Evolutionary conservation across 371 early-diverging fungal species (phyloP).

Genomic region (Mortierella sp.): DNA sequence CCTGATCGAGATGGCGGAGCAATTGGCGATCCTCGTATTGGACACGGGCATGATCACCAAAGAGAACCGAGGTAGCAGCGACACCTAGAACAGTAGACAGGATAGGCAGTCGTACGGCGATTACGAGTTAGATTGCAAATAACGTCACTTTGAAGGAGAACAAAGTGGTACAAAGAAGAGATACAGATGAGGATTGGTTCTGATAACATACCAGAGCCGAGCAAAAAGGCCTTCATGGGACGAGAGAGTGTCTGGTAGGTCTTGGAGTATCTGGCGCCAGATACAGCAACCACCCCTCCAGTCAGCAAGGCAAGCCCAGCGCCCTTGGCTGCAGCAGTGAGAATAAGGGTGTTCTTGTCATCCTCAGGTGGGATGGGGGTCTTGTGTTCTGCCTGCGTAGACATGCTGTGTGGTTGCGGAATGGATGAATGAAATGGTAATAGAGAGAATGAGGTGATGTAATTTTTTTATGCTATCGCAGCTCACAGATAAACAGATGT

Average conservation of each 20-base stretch:
- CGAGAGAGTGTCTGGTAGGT: slow-evolving; percentile 42
- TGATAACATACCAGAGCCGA: slow-evolving; percentile 43
- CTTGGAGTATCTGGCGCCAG: slow-evolving; percentile 41
- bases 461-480: background rate
- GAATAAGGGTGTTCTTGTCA: slow-evolving; percentile 30
- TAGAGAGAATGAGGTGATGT: background rate
- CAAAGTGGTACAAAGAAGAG: background rate
- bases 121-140: background rate
- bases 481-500: too few species aligned
- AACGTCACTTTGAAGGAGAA: too few species aligned
- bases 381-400: slow-evolving; percentile 13
- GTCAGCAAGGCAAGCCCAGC: slow-evolving; percentile 53
- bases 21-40: slow-evolving; percentile 53
- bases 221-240: slow-evolving; percentile 46
- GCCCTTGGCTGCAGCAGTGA: slow-evolving; percentile 47
- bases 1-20: slow-evolving; percentile 49
- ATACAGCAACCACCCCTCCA: slow-evolving; percentile 42
- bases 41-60: slow-evolving; percentile 54
- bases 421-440: background rate
- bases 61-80: slow-evolving; percentile 44
- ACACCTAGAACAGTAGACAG: slow-evolving; percentile 24
- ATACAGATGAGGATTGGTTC: too few species aligned
- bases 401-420: background rate
- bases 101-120: too few species aligned
- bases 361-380: slow-evolving; percentile 5